Percentiles rank a stretch among this genome's conserved stretches.
These are phyloP conservation scores for Phylloporus sp. DNA, from an alignment of 768 basidiomycete species.

Conservation along the genomic window DNA sequence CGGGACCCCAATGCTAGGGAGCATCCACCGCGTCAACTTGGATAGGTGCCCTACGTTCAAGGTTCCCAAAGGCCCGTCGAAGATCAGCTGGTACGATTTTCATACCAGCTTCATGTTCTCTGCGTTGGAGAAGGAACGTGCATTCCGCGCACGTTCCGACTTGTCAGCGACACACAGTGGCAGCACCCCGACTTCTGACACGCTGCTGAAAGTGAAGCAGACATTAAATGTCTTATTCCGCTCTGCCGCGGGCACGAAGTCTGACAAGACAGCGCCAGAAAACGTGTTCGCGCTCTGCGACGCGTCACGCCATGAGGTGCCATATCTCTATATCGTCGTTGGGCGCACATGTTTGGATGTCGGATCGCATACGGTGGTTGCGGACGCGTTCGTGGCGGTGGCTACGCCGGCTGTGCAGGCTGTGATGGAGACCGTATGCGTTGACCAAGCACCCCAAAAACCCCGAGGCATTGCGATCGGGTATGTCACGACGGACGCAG, in stretches of 20 bases:
- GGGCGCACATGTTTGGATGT: slow-evolving; percentile 43
- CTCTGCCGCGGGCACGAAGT: slow-evolving; percentile 5
- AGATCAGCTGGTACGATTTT: slow-evolving; percentile 25
- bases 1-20: slow-evolving; percentile 26
- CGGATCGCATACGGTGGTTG: slow-evolving; percentile 38
- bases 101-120: slow-evolving; percentile 30
- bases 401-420: slow-evolving; percentile 13
- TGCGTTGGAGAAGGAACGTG: slow-evolving; percentile 1
- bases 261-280: slow-evolving; percentile 1
- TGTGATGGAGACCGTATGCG: neutral
- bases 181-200: neutral
- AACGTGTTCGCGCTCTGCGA: slow-evolving; percentile 17
- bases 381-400: slow-evolving; percentile 44
- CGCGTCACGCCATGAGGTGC: neutral
- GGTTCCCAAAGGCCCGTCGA: slow-evolving; percentile 4
- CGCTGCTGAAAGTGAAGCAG: slow-evolving; percentile 29
- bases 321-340: slow-evolving; percentile 43
- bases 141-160: no score
- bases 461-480: slow-evolving; percentile 3
- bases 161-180: no score
- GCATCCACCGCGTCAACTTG: slow-evolving; percentile 38
- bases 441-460: neutral
- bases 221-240: slow-evolving; percentile 27
- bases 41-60: slow-evolving; percentile 31
- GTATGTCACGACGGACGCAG: slow-evolving; percentile 7